Conservation (phyloP, 805 yeast genomes). For the Candida khao-thaluensis region DNA sequence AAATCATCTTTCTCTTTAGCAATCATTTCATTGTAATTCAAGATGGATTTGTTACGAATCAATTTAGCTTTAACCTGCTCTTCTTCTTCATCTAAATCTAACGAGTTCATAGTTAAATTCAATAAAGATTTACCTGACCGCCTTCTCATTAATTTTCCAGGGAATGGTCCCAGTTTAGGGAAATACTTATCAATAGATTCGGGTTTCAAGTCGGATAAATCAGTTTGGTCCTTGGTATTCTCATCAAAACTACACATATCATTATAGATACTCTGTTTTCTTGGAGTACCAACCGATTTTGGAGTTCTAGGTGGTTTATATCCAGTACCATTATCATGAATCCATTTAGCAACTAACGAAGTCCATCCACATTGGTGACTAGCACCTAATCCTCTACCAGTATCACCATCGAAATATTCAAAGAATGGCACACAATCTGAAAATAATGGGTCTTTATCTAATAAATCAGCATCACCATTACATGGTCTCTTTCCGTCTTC, state of each 20-base stretch:
- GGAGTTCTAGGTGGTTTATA: constrained; percentile 53
- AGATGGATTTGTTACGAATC: constrained; percentile 15
- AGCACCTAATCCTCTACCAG: constrained; percentile 91
- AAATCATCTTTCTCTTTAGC: constrained; percentile 13
- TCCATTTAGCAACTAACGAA: constrained; percentile 85
- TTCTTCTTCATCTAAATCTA: constrained; percentile 69
- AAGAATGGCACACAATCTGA: constrained; percentile 74
- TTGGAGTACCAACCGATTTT: constrained; percentile 26
- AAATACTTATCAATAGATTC: constrained; percentile 42
- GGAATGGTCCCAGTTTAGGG: constrained; percentile 48
- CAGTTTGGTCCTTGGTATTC: constrained; percentile 10
- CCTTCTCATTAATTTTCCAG: constrained; percentile 59
- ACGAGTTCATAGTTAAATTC: constrained; percentile 62
- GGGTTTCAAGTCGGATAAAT: constrained; percentile 17
- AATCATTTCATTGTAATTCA: constrained; percentile 17
- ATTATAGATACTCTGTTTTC: constrained; percentile 27
- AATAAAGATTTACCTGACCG: constrained; percentile 73
- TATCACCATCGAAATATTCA: constrained; percentile 92
- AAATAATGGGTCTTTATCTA: constrained; percentile 65
- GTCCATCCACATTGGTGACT: constrained; percentile 98
- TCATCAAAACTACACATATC: constrained; percentile 17
- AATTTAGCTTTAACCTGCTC: constrained; percentile 18
- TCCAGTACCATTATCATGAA: constrained; percentile 81
- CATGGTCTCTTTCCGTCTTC: constrained; percentile 69
- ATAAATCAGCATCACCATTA: constrained; percentile 60